Evolutionary conservation across 2,329 filamentous ascomycete species (phyloP), one percentile per base, ranked within the genome.

Genomic region (Nemania serpens): DNA sequence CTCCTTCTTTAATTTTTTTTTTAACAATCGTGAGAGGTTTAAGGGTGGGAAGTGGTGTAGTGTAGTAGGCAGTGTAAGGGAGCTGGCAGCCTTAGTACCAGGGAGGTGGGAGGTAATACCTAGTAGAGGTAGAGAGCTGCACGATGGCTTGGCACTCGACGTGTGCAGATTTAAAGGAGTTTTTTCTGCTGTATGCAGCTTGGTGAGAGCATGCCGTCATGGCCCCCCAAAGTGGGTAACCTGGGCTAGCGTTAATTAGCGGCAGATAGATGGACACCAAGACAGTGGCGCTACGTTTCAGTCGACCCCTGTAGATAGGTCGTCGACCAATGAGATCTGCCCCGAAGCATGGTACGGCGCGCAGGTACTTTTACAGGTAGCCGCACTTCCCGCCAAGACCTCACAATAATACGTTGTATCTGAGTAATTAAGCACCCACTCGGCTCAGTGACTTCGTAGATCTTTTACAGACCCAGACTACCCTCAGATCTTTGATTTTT

Each of bases 231-330:
- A 29, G 42, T 39, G 39, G 51, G 50, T 42, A 46, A 13, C 36
- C 15, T 53, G 25, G 17, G 33, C 5, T 56, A 43, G 49, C 53
- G 53, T 36, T 51, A n/a, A 33, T 50, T 55, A 51, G 52, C 39
- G 55, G 50, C 46, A 43, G 22, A 50, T 29, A 29, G 25, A 29
- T 37, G 46, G 22, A 59, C 43, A 36, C 46, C 47, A 17, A 46
- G 29, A 42, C 55, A 49, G 55, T 36, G 46, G 45, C 56, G 59
- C 62, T 62, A 64, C 43, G 62, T 64, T 62, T 64, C 62, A 64
- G 59, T n/a, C 55, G 52, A 61, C 17, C 17, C 33, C 5, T 42
- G 6, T 43, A 39, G 18, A n/a, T 37, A 39, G n/a, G 58, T 54
- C 50, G 57, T 55, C 22, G 9, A 48, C 39, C 20, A 43, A 36